phyloP scores from a whole-genome alignment of 305 asterid genomes.

The Solanum hybrid region DNA sequence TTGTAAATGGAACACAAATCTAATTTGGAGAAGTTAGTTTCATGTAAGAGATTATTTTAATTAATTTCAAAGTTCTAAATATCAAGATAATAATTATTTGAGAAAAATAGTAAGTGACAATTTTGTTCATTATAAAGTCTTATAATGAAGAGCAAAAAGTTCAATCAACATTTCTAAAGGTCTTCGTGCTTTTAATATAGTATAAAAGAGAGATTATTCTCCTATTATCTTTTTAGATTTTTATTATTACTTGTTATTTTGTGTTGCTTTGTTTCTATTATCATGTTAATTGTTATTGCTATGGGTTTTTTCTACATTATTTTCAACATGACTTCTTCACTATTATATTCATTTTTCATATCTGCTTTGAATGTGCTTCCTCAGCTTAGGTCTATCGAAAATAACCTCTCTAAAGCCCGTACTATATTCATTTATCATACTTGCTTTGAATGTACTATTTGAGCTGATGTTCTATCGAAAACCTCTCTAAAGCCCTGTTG shows the following conservation, averaged over 20 bases:
- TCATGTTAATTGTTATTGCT: neutral
- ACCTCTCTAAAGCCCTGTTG: neutral
- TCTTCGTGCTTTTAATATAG: neutral
- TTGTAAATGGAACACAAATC: neutral
- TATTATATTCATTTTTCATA: neutral
- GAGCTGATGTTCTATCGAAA: neutral
- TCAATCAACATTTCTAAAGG: neutral
- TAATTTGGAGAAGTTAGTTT: neutral
- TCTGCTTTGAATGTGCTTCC: neutral
- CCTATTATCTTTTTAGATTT: neutral
- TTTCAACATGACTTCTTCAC: neutral
- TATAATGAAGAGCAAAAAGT: neutral
- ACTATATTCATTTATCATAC: neutral
- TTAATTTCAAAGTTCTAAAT: neutral
- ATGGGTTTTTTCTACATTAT: neutral
- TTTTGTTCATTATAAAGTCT: no score
- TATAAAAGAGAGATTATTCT: no score
- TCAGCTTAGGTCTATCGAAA: neutral
- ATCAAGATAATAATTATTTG: no score
- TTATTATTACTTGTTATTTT: neutral
- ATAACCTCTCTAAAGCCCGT: neutral
- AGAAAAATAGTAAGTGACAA: neutral
- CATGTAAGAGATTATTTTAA: neutral
- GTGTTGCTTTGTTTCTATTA: neutral
- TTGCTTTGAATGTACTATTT: neutral